Percentiles rank a stretch among this genome's conserved stretches.
These are phyloP conservation scores for Trichosanthes truncata DNA, from an alignment of 306 rosid species.

Conservation along the genomic window DNA sequence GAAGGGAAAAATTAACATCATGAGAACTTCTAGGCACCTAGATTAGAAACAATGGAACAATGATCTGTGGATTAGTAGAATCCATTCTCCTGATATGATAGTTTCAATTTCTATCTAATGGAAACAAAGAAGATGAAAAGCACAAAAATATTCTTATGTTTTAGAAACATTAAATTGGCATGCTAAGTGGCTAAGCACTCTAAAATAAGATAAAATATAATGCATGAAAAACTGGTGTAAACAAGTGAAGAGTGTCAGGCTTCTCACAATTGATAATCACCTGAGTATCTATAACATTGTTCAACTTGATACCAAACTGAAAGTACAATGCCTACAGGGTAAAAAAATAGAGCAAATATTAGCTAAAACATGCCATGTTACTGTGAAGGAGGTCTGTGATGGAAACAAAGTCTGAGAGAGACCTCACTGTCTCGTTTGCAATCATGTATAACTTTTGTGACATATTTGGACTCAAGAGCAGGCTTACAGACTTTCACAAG, in stretches of 20 bases:
- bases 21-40: neutral
- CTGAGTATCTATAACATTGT: constrained; percentile 98
- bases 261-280: constrained; percentile 31
- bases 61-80: neutral
- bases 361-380: neutral
- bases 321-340: constrained; percentile 80
- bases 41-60: neutral
- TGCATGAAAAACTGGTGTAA: neutral
- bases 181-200: neutral
- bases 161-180: neutral
- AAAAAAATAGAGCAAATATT: neutral
- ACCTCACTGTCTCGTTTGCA: constrained; percentile 99
- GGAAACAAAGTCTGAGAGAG: constrained; percentile 22
- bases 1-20: neutral
- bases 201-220: neutral
- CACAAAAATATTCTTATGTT: neutral
- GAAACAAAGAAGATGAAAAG: neutral
- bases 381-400: constrained; percentile 1
- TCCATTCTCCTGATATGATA: neutral
- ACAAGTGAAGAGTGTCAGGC: neutral
- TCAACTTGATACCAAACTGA: constrained; percentile 95
- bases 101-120: neutral
- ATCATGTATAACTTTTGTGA: constrained; percentile 97
- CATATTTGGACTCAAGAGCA: constrained; percentile 82
- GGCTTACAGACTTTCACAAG: constrained; percentile 93